Conservation (phyloP, 495 filamentous ascomycete species). For the Cryomyces antarcticus region DNA sequence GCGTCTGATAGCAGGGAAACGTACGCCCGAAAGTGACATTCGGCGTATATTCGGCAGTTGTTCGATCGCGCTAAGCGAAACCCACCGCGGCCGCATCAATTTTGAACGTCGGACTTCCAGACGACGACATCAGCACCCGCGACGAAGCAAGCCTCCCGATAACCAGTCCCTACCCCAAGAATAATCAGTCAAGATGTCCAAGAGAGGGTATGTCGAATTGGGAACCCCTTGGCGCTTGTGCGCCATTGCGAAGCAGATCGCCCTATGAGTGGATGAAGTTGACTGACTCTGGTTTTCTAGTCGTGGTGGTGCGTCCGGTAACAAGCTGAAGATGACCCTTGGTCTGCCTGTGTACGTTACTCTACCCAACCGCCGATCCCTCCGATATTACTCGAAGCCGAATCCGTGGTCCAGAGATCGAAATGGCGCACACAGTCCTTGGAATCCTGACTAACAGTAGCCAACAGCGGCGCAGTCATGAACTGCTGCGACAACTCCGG, state of each 20-base stretch:
- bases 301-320: constrained; percentile 84
- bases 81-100: no score
- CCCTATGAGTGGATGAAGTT: neutral
- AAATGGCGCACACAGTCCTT: no score
- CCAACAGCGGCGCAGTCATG: constrained; percentile 72
- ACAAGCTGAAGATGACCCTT: constrained; percentile 99
- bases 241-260: neutral
- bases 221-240: neutral
- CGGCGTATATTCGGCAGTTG: no score
- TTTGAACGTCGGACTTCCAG: no score
- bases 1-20: no score
- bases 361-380: neutral
- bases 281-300: constrained; percentile 12
- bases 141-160: no score
- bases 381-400: neutral
- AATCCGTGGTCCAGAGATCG: no score
- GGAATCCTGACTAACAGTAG: constrained; percentile 7
- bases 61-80: no score
- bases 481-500: constrained; percentile 98
- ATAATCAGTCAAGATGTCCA: neutral
- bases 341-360: constrained; percentile 92
- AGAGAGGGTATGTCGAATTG: neutral
- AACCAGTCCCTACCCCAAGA: no score
- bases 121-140: no score
- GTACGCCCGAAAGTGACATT: no score